phyloP scores from a whole-genome alignment of 139 green algal genomes.

The Micractinium conductrix region DNA sequence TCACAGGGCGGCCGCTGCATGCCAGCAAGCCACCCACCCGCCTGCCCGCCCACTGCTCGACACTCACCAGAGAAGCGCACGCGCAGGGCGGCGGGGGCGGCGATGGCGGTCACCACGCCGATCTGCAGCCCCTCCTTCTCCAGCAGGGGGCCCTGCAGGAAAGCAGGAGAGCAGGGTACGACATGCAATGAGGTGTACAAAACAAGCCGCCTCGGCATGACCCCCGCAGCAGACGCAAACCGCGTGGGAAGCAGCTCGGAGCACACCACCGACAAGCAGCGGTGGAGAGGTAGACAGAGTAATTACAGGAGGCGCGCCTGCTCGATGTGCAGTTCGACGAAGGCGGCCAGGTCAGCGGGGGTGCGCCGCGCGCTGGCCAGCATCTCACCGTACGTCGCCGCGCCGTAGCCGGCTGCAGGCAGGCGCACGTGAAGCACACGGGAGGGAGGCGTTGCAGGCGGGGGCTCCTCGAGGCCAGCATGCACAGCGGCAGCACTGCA shows the following conservation, averaged over 20 bases:
- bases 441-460: no score
- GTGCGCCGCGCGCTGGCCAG: background rate
- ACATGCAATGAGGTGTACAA: no score
- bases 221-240: no score
- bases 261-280: background rate
- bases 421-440: no score
- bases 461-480: no score
- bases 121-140: constrained; percentile 82
- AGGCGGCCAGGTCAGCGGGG: constrained; percentile 55
- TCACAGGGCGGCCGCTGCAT: background rate
- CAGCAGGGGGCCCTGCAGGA: constrained; percentile 82
- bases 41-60: background rate
- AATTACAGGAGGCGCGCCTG: constrained; percentile 5
- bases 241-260: background rate
- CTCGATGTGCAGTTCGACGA: constrained; percentile 99
- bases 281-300: background rate
- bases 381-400: constrained; percentile 23
- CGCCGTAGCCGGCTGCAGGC: constrained; percentile 51
- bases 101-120: constrained; percentile 94
- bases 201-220: no score
- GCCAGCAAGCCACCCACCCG: background rate
- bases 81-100: constrained; percentile 84
- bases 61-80: constrained; percentile 79
- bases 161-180: no score
- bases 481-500: no score